Evolutionary conservation across 2,329 filamentous ascomycete genomes (phyloP), one percentile per base, ranked within the genome.

Genomic region (Hymenoscyphus fraxineus): DNA sequence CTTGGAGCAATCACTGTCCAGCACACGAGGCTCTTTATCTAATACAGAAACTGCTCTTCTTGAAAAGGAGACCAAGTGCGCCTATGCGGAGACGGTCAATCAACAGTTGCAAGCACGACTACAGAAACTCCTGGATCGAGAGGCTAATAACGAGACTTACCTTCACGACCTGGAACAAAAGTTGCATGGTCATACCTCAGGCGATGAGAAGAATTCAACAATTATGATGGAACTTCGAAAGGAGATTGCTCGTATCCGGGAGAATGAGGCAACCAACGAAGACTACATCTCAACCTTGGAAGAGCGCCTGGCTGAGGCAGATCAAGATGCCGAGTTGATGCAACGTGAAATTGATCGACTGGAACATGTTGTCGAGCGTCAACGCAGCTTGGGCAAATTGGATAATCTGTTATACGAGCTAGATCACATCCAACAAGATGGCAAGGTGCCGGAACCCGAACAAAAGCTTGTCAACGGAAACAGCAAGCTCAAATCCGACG

Each of bases 221-320:
- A 89, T 97, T 62, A 89, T 98, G 65, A 80, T 87, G 60, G 93
- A 98, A 75, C 81, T 99, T 61, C 91, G 93, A 60, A 97, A 96
- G 74, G 95, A 99, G 78, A 89, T 99, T 66, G 83, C 89, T 31
- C 89, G 94, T 54, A 86, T 93, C 16, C 88, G 93, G 59, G 95
- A 97, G 73, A 97, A 93, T 71, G 95, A 99, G 79, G 85, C 89
- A 3, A 89, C 90, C 47, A 93, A 89, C 70, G 95, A 99, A 76
- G 95, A 98, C 69, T 99, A 99, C 76, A 98, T 99, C 61, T 96
- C 94, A 0, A 98, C 93, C 0, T 81, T 99, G 12, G 95, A 99
- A 76, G 95, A 98, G 78, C 90, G 94, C 27, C 84, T 99, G 9
- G 95, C 95, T 0, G 95, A 99, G 77, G 90, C 94, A 2, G 95